Conservation (phyloP, 177 flowering plant genomes). For the Vitis hybrid region DNA sequence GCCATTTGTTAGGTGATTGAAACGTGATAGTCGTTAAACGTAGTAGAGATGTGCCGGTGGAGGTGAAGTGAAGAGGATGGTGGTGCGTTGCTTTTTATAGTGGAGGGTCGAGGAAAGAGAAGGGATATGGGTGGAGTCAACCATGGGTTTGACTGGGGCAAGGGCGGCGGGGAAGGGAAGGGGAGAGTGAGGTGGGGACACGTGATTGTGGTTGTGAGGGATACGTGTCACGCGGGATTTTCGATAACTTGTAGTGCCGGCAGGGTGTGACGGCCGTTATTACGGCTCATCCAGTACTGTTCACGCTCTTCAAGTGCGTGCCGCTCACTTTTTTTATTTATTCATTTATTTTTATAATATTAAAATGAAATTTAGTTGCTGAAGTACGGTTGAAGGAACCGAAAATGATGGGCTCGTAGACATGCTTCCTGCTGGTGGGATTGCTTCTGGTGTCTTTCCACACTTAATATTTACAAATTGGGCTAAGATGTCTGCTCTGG, state of each 20-base stretch:
- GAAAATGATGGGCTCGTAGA: too few species aligned
- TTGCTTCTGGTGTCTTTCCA: too few species aligned
- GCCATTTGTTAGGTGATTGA: constrained; percentile 20
- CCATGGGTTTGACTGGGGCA: constrained; percentile 27
- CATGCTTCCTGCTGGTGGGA: too few species aligned
- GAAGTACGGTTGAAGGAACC: too few species aligned
- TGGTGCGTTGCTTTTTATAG: constrained; percentile 6
- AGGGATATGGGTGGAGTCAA: constrained; percentile 18
- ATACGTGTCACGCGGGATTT: constrained; percentile 38
- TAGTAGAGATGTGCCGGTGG: background rate
- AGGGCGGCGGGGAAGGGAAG: constrained; percentile 36
- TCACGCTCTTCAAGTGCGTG: constrained; percentile 3
- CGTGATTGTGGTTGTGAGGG: background rate
- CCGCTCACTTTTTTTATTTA: constrained; percentile 6
- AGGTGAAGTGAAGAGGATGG: background rate
- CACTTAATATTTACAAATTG: too few species aligned
- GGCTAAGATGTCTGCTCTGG: too few species aligned
- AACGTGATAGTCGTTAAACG: background rate
- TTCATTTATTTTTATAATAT: background rate
- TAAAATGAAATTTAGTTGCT: too few species aligned
- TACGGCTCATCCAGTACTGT: constrained; percentile 1
- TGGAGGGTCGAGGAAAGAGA: constrained; percentile 1
- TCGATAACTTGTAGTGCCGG: constrained; percentile 14
- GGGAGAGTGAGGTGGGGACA: background rate
- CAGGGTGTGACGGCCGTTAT: constrained; percentile 10